Evolutionary conservation across 805 yeast species (phyloP), one percentile per base, ranked within the genome.

Genomic region (Candida ponderosae): DNA sequence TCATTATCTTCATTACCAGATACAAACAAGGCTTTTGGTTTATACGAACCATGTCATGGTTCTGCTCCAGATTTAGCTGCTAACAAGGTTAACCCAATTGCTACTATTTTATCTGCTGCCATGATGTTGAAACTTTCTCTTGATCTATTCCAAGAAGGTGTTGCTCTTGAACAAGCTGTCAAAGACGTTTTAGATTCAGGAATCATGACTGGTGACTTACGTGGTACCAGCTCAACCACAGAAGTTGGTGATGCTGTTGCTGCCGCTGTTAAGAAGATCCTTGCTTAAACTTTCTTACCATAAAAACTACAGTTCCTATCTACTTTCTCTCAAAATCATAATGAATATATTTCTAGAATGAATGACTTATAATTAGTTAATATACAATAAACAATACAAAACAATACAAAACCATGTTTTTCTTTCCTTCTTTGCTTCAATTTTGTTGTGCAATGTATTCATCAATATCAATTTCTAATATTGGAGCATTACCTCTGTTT

Each of bases 41-140:
- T 93, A 46, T 93, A 93, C 60, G 98, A 93, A 68, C 97, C 98
- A 48, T 90, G 97, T 58, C 98, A 90, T 60, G 98, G 98, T 34
- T 82, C 96, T 33, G 98, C 98, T 27, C 98, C 98, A 36, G 98
- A 90, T 62, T 76, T 90, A 57, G 79, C 81, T 36, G 68, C 65
- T 42, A 86, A 87, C 59, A 82, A 85, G 66, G 98, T 89, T 41
- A 90, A 90, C 65, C 98, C 98, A 36, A 65, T 90, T 40, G 98
- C 97, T 36, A 86, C 97, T 18, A 89, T 90, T 51, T 73, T 93
- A 54, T 88, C 97, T 19, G 95, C 86, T 11, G 97, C 97, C 24
- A 84, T 93, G 95, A 93, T 93, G 97, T 74, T 93, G 65, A 78
- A 90, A 54, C 74, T 93, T 45, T 88, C 97, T 16, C 75, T 93